Evolutionary conservation across 768 basidiomycete genomes (phyloP), one percentile per base, ranked within the genome.

Genomic region (Crepidotus variabilis): DNA sequence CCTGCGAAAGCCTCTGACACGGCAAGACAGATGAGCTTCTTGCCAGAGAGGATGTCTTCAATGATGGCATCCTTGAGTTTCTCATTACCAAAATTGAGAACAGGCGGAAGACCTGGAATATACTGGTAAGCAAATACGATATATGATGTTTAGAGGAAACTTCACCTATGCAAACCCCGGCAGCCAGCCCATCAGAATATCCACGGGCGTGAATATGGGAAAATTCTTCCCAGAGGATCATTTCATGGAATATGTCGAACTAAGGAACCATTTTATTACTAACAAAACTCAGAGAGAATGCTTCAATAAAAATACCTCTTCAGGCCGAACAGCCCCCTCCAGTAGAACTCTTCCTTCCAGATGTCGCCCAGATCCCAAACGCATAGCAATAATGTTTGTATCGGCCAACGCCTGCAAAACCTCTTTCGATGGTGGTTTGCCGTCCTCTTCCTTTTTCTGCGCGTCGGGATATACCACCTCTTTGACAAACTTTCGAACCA

Each of bases 1-100:
- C 88, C 92, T 9, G 92, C 92, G 56, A 89, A 88, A 2, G 93
- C 91, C 71, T 96, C 94, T 13, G 88, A 88, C 60, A 96, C 91
- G 39, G 93, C 94, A 28, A 96, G 72, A 56, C 84, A 88, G 58
- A 97, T 92, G 67, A 87, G 88, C 74, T 92, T 92, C 72, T 87
- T 88, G 39, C 87, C 89, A 33, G 75, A 69, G 53, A 92, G 75
- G 3, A 92, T 81, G 46, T 90, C 87, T 1, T 85, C 84, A 10
- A 89, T 72, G 39, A 87, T 70, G 64, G 75, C 78, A 24, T 77
- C 76, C 62, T 78, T 81, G 49, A 84, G 70, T 63, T 84, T 84
- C 13, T 83, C 80, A 39, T 80, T 81, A 7, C 85, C 94, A 62
- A 93, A 96, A 75, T 96, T 94, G 55, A 94, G 77, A n/a, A 94